Evolutionary conservation across 345 rosid genomes (phyloP).

Genomic region (Boechera divaricarpa): DNA sequence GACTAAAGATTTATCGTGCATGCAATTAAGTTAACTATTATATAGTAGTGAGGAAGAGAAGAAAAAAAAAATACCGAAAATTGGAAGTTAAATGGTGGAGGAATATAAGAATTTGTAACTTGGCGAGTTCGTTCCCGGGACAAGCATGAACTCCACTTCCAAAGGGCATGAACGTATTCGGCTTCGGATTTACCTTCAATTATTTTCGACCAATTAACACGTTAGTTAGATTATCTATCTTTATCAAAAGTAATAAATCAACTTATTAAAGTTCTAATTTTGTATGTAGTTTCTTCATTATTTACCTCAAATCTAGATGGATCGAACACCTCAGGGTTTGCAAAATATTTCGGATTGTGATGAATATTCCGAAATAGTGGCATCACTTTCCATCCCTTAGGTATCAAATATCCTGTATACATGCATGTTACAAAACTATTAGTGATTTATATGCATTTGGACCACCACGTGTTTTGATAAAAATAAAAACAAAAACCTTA

Average conservation of each 20-base stretch:
- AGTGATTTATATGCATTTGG: slow-evolving; percentile 41
- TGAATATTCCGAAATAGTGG: slow-evolving; percentile 96
- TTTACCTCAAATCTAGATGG: slow-evolving; percentile 92
- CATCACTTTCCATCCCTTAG: slow-evolving; percentile 99
- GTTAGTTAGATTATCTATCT: background rate
- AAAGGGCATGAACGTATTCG: slow-evolving; percentile 91
- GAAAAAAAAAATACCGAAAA: slow-evolving; percentile 56
- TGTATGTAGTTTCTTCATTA: background rate
- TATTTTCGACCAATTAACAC: background rate
- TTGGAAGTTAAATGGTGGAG: slow-evolving; percentile 76
- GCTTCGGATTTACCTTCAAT: slow-evolving; percentile 61
- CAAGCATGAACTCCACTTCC: slow-evolving; percentile 93
- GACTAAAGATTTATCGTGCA: slow-evolving; percentile 1
- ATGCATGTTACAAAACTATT: slow-evolving; percentile 34
- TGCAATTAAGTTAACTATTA: background rate
- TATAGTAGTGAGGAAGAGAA: background rate
- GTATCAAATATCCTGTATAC: slow-evolving; percentile 75
- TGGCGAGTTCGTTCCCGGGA: slow-evolving; percentile 96
- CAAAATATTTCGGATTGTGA: slow-evolving; percentile 73
- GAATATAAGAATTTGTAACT: slow-evolving; percentile 75
- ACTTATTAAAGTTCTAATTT: background rate
- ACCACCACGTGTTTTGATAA: slow-evolving; percentile 36
- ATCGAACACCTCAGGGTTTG: slow-evolving; percentile 76
- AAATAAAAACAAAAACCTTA: background rate
- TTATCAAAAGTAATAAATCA: background rate